Evolutionary conservation across 2,329 filamentous ascomycete species (phyloP), one percentile per base, ranked within the genome.

Genomic region (Malbranchea zuffiana): DNA sequence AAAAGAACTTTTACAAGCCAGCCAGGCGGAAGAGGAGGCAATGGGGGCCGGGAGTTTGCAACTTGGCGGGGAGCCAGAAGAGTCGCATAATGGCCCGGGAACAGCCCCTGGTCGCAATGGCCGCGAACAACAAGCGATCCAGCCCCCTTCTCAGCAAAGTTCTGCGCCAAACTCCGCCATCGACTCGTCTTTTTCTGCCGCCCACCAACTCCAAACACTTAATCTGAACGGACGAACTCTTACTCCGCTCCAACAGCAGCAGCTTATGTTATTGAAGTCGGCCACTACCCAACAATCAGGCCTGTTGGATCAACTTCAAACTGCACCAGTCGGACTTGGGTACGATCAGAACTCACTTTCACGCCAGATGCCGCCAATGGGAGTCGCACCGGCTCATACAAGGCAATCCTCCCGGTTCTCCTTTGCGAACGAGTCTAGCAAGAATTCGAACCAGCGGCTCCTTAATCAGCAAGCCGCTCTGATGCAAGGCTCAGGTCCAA

Each of bases 21-120:
- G 63, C 11, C 59, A 61, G 3, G 67, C 71, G 29, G 68, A 70
- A 18, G 86, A 94, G 45, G 84, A 83, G 40, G 80, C 81, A 39
- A 75, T 77, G 1, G 86, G 90, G 58, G 82, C 82, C 47, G 83
- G 82, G 10, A 96, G 88, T 55, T 68, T 90, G 40, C 87, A 92
- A 41, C 70, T 96, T 12, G 88, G 88, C 40, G 88, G 88, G 28
- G 88, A 96, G 55, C 88, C 88, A 0, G 88, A 96, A 55, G 85
- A 93, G 47, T 71, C 74, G 44, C 79, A 84, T 15, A 61, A 54
- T 4, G 50, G 56, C 0, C 51, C 59, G 36, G 54, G 52, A 40
- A 37, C 34, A 25, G 44, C 46, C 44, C n/a, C n/a, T n/a, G 53
- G 59, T 12, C 65, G 67, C 12, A 72, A 74, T 33, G 60, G 60